Evolutionary conservation across 768 basidiomycete species (phyloP), one percentile per base, ranked within the genome.

Genomic region (Amylocystis lapponica): DNA sequence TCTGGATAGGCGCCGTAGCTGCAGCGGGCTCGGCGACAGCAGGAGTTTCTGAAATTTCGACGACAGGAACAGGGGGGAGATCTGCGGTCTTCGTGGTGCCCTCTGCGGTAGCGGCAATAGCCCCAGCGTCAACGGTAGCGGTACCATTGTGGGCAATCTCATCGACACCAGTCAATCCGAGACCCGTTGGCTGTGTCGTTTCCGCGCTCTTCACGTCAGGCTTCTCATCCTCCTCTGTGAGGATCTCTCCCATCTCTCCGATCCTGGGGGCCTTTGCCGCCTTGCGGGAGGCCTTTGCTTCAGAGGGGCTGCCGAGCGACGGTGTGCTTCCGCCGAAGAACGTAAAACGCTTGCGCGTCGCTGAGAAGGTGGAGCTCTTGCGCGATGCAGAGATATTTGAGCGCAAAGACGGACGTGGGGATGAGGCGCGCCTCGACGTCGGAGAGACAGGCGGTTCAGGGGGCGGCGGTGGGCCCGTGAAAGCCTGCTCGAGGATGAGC

Each of bases 191-290:
- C 36, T 46, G 29, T 35, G 27, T 45, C 0, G 34, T 21, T 25
- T 43, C 30, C 19, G 39, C 25, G 12, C 42, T 47, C 46, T 38
- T 41, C 48, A 36, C 29, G 32, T 33, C 22, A 46, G 44, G 44
- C 26, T 32, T 41, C 17, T 46, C 39, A 3, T 68, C 69, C 51
- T 75, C 78, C 55, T 86, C 83, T 17, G 68, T 61, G 25, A 85
- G 52, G 13, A 79, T 65, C 56, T 86, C 86, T 9, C 86, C 86
- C 74, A 84, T 71, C 64, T 88, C 86, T 14, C 81, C 82, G 17
- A 81, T 63, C 41, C 65, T 67, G 11, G 62, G 63, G 20, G 59
- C 52, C 55, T 63, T 66, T 38, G 51, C 52, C 11, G 39, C 27
- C 33, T 52, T 54, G 25, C 45, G 45, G 20, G 51, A 49, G 34